A percentile compares a stretch with the other conserved stretches of the same genome.
These are phyloP conservation scores for Blastobotrys buckinghamii DNA, from an alignment of 1,139 yeast genomes.

Conservation along the genomic window DNA sequence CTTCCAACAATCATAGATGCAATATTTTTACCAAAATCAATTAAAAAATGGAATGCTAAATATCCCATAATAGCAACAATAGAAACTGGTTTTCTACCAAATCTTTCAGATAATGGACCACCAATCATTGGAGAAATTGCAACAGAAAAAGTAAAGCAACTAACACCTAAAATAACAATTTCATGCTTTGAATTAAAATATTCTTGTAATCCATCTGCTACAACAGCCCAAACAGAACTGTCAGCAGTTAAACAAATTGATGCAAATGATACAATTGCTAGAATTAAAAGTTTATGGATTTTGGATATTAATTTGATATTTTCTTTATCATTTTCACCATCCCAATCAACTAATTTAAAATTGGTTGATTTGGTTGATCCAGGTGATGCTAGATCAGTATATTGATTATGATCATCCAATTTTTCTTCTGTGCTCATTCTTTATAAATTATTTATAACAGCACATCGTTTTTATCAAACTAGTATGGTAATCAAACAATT, in stretches of 20 bases:
- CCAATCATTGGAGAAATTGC: constrained; percentile 56
- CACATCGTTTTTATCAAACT: no score
- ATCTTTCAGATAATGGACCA: constrained; percentile 60
- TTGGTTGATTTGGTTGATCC: background rate
- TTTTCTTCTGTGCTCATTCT: no score
- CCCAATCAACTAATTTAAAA: constrained; percentile 30
- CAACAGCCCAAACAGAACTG: constrained; percentile 53
- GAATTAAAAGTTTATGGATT: background rate
- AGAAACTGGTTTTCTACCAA: constrained; percentile 56
- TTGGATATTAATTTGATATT: background rate
- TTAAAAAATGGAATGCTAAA: constrained; percentile 53
- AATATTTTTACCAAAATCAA: constrained; percentile 59
- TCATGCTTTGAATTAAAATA: constrained; percentile 17
- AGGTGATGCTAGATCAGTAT: background rate
- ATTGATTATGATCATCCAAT: background rate
- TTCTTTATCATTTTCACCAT: constrained; percentile 28
- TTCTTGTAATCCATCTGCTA: constrained; percentile 35
- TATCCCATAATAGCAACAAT: constrained; percentile 28
- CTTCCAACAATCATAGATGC: constrained; percentile 63
- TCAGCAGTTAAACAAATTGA: constrained; percentile 42
- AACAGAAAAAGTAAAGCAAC: constrained; percentile 57
- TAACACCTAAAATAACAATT: constrained; percentile 43
- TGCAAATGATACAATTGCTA: constrained; percentile 39
- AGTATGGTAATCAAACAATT: no score
- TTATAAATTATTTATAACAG: no score